Evolutionary conservation across 179 eudicot species (phyloP).

Genomic region (Drosera spatulata): DNA sequence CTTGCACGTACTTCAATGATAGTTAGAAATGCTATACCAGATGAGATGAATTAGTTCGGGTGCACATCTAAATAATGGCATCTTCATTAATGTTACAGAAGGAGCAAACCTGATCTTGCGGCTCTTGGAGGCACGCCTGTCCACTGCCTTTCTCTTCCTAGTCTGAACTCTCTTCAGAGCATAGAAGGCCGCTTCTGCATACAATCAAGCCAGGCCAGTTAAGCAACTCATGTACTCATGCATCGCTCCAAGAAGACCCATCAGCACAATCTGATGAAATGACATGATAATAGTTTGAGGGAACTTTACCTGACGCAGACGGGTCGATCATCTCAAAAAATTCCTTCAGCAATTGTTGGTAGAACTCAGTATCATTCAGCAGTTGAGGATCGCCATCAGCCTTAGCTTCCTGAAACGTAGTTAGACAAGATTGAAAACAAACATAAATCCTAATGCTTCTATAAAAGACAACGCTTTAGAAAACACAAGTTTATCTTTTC

Average conservation of each 20-base stretch:
- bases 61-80: too few relatives aligned
- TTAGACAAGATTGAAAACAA: not conserved
- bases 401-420: slow-evolving; percentile 14
- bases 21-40: too few relatives aligned
- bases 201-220: not conserved
- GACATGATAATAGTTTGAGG: not conserved
- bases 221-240: too few relatives aligned
- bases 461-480: too few relatives aligned
- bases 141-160: slow-evolving; percentile 79
- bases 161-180: slow-evolving; percentile 67
- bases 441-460: not conserved
- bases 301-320: slow-evolving; percentile 50
- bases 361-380: slow-evolving; percentile 81
- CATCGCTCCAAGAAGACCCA: too few relatives aligned
- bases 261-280: too few relatives aligned
- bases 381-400: slow-evolving; percentile 85
- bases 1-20: too few relatives aligned
- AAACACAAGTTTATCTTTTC: too few relatives aligned
- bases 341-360: slow-evolving; percentile 83
- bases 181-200: slow-evolving; percentile 65
- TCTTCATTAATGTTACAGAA: too few relatives aligned
- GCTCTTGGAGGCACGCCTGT: slow-evolving; percentile 91
- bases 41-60: too few relatives aligned
- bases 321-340: slow-evolving; percentile 73
- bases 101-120: slow-evolving; percentile 68